Conservation (phyloP, 192 early-diverging fungal genomes). For the Phlyctochytrium bullatum region DNA sequence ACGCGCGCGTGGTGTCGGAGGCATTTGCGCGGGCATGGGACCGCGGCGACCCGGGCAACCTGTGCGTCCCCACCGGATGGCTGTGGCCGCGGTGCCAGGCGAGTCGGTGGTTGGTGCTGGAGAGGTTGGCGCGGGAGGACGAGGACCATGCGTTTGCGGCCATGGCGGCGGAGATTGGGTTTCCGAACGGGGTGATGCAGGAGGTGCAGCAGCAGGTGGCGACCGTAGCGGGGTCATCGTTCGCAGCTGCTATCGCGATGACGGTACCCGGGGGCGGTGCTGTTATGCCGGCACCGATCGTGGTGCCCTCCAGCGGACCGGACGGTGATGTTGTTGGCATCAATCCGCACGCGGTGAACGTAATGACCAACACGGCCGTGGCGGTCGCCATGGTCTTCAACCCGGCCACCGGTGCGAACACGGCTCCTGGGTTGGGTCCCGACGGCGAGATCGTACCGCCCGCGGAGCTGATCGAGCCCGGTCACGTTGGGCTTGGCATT, state of each 20-base stretch:
- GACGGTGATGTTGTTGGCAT: too few relatives aligned
- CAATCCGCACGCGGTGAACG: neutral
- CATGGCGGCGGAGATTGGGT: neutral
- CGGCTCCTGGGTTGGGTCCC: too few relatives aligned
- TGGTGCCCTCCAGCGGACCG: too few relatives aligned
- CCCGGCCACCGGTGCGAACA: neutral
- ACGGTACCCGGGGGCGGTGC: too few relatives aligned
- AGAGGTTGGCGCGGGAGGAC: conserved; percentile 25
- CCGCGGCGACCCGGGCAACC: conserved; percentile 12
- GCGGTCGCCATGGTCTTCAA: neutral
- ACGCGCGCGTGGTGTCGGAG: conserved; percentile 21
- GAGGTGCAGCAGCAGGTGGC: neutral
- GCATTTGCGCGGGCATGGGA: conserved; percentile 29
- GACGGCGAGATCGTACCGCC: too few relatives aligned
- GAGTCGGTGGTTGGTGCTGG: conserved; percentile 14
- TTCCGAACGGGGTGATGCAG: neutral
- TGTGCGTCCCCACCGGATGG: conserved; percentile 10
- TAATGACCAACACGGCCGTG: neutral
- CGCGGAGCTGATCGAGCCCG: neutral
- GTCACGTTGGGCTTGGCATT: neutral
- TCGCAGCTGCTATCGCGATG: neutral
- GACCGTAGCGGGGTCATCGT: neutral
- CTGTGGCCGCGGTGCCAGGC: conserved; percentile 28
- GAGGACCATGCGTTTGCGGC: conserved; percentile 10
- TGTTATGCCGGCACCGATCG: too few relatives aligned